phyloP scores from a whole-genome alignment of 1,284 basidiomycete genomes.

The Puccinia polysora region DNA sequence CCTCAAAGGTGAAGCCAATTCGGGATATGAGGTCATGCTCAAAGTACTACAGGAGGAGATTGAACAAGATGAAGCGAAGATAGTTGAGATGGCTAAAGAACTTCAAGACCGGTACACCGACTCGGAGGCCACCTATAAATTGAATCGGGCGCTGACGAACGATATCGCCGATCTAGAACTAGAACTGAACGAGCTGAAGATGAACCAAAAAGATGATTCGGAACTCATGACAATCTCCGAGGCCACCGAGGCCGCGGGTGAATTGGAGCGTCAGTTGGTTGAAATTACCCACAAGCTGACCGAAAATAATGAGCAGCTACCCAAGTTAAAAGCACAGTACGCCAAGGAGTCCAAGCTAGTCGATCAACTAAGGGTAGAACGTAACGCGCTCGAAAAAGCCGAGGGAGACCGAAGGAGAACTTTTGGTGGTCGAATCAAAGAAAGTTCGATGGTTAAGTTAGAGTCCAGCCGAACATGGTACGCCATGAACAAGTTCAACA shows the following conservation, averaged over 20 bases:
- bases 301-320: slow-evolving; percentile 20
- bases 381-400: slow-evolving; percentile 37
- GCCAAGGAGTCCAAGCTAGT: slow-evolving; percentile 28
- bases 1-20: slow-evolving; percentile 19
- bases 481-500: background rate
- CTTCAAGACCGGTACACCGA: slow-evolving; percentile 18
- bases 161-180: slow-evolving; percentile 38
- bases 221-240: slow-evolving; percentile 41
- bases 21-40: slow-evolving; percentile 17
- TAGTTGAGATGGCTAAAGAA: slow-evolving; percentile 34
- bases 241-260: slow-evolving; percentile 14
- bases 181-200: slow-evolving; percentile 41
- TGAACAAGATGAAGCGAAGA: slow-evolving; percentile 13
- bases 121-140: slow-evolving; percentile 10
- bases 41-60: slow-evolving; percentile 8
- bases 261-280: slow-evolving; percentile 31
- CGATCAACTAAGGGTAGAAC: slow-evolving; percentile 34
- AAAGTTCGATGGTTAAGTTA: slow-evolving; percentile 23
- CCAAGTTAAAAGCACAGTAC: slow-evolving; percentile 26
- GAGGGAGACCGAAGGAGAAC: slow-evolving; percentile 35
- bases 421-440: slow-evolving; percentile 18
- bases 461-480: slow-evolving; percentile 25
- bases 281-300: slow-evolving; percentile 11
- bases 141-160: slow-evolving; percentile 23
- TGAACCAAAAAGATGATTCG: slow-evolving; percentile 37